phyloP scores from a whole-genome alignment of 2,329 filamentous ascomycete genomes.

The Zarea fungicola region DNA sequence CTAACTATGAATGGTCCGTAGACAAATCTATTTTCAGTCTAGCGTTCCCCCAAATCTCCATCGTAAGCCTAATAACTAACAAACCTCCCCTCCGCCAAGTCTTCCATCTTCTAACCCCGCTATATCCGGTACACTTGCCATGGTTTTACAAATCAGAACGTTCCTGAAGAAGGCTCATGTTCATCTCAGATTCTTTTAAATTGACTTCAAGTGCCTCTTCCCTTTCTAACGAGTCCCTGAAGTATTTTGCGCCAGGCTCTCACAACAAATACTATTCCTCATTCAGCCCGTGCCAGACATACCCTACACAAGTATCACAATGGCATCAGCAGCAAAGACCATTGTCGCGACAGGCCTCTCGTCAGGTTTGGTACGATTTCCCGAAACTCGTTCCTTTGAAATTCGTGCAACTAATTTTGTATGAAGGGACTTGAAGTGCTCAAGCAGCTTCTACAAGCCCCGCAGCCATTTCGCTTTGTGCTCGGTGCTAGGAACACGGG shows the following conservation, averaged over 20 bases:
- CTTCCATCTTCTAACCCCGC: slow-evolving; percentile 2
- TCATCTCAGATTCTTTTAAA: no score
- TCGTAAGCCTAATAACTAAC: not conserved
- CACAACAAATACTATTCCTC: no score
- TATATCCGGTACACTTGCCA: not conserved
- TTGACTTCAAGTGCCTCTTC: no score
- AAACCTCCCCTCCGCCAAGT: not conserved
- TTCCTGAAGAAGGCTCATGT: no score
- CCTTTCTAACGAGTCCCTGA: no score
- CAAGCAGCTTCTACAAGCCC: slow-evolving; percentile 42
- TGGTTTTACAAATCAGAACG: not conserved
- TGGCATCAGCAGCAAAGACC: slow-evolving; percentile 33
- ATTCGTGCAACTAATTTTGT: not conserved
- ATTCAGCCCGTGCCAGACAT: no score
- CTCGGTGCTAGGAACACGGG: slow-evolving; percentile 44
- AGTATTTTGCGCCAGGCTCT: no score
- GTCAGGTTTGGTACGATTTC: slow-evolving; percentile 40
- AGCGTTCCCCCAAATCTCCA: not conserved
- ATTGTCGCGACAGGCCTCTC: slow-evolving; percentile 46
- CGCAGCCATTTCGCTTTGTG: slow-evolving; percentile 43
- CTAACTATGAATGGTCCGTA: no score
- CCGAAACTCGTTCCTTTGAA: not conserved
- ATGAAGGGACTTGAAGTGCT: slow-evolving; percentile 48
- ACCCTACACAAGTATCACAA: not conserved
- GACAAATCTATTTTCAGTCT: no score